Conservation (phyloP, 2,329 filamentous ascomycete genomes). For the Fusarium chuoi region DNA sequence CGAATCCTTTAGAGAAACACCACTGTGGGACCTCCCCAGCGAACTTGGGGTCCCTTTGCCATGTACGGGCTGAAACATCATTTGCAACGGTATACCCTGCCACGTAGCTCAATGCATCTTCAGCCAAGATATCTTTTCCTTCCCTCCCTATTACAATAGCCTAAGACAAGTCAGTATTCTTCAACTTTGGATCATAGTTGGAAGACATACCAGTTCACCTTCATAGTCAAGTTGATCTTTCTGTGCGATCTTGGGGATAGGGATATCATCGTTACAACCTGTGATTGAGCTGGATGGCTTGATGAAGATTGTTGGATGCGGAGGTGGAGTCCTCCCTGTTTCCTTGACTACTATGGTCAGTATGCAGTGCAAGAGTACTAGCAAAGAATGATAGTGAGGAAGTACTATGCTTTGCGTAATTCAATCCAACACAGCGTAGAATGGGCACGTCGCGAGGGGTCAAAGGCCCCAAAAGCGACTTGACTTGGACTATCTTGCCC, state of each 20-base stretch:
- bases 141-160: constrained; percentile 16
- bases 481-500: background rate
- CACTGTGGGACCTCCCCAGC: constrained; percentile 12
- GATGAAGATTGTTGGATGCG: constrained; percentile 8
- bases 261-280: constrained; percentile 2
- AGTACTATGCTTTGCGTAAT: constrained; percentile 23
- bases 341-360: constrained; percentile 12
- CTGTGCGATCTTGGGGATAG: constrained; percentile 9
- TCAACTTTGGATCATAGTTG: no score
- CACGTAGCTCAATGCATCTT: constrained; percentile 14
- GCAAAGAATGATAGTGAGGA: background rate
- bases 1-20: constrained; percentile 24
- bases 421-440: constrained; percentile 15
- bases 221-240: constrained; percentile 22
- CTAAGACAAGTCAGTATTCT: background rate
- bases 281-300: constrained; percentile 11
- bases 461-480: constrained; percentile 8
- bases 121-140: constrained; percentile 4
- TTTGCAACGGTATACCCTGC: constrained; percentile 17
- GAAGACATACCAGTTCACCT: constrained; percentile 14
- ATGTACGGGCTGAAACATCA: constrained; percentile 12
- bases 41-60: constrained; percentile 7
- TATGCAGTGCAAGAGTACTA: no score
- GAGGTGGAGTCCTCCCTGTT: constrained; percentile 10
- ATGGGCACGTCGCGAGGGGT: constrained; percentile 2